Conservation (phyloP, 2,329 filamentous ascomycete genomes). For the Aureobasidium vineae region DNA sequence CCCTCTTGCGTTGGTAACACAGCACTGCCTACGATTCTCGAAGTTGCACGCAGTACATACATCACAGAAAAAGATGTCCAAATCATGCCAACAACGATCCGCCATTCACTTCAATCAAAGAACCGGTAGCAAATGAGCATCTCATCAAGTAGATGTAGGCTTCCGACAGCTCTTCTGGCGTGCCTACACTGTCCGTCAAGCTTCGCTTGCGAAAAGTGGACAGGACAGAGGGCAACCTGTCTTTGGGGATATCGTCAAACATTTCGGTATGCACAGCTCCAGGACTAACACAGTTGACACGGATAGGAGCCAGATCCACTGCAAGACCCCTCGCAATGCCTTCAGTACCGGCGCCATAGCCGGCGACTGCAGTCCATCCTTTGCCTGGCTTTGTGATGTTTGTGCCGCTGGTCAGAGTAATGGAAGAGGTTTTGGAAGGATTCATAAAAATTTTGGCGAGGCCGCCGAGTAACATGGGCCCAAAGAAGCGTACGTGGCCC, state of each 20-base stretch:
- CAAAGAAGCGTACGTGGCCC: constrained; percentile 46
- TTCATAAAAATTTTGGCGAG: constrained; percentile 45
- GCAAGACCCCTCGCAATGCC: constrained; percentile 55
- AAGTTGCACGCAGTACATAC: too few species aligned
- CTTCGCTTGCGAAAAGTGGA: not conserved
- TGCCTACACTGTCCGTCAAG: constrained; percentile 7
- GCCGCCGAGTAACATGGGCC: constrained; percentile 51
- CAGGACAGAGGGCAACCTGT: not conserved
- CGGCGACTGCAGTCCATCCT: constrained; percentile 49
- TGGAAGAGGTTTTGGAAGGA: constrained; percentile 42
- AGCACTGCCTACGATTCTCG: too few species aligned
- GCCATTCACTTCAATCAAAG: constrained; percentile 16
- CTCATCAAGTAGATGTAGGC: constrained; percentile 19
- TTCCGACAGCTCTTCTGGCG: constrained; percentile 12
- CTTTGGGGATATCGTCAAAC: not conserved
- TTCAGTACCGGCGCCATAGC: constrained; percentile 48
- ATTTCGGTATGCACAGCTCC: not conserved
- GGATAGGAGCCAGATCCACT: constrained; percentile 55
- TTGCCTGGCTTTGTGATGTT: constrained; percentile 49
- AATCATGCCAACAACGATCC: constrained; percentile 26
- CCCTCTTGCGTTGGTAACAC: too few species aligned
- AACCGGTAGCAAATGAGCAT: constrained; percentile 15
- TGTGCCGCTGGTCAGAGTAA: constrained; percentile 55
- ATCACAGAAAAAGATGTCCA: too few species aligned
- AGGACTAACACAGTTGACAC: not conserved